phyloP scores from a whole-genome alignment of 202 grass and related monocot species.

The Zoysia matrella region DNA sequence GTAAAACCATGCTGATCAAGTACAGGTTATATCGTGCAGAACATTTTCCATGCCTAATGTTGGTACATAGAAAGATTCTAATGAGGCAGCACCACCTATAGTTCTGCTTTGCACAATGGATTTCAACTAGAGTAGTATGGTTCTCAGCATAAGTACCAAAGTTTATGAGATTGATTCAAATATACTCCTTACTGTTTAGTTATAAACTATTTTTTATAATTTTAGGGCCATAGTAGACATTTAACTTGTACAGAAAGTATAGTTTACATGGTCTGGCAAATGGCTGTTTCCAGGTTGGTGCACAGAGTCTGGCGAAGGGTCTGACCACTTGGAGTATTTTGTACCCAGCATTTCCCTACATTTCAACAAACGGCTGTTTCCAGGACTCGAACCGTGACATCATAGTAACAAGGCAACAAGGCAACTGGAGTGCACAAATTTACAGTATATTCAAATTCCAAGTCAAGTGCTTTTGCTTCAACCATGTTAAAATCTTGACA shows the following conservation, averaged over 20 bases:
- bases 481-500: conserved; percentile 28
- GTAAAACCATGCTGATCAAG: neutral
- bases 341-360: no score
- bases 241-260: conserved; percentile 10
- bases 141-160: neutral
- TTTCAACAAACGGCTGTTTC: no score
- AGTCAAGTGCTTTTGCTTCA: neutral
- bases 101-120: neutral
- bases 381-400: no score
- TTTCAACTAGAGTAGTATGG: neutral
- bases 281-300: neutral
- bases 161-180: neutral
- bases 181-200: neutral
- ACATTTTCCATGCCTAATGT: neutral
- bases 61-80: conserved; percentile 26
- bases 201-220: neutral
- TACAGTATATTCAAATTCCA: neutral
- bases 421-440: neutral
- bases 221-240: neutral
- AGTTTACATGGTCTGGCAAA: neutral
- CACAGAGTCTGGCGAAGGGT: no score
- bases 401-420: no score
- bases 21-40: conserved; percentile 7
- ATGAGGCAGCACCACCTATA: conserved; percentile 1
- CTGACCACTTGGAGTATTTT: no score